Percentiles rank a stretch among this genome's conserved stretches.
These are phyloP conservation scores for Calonectria pseudoreteaudii DNA, from an alignment of 2,329 filamentous ascomycete species.

Conservation along the genomic window DNA sequence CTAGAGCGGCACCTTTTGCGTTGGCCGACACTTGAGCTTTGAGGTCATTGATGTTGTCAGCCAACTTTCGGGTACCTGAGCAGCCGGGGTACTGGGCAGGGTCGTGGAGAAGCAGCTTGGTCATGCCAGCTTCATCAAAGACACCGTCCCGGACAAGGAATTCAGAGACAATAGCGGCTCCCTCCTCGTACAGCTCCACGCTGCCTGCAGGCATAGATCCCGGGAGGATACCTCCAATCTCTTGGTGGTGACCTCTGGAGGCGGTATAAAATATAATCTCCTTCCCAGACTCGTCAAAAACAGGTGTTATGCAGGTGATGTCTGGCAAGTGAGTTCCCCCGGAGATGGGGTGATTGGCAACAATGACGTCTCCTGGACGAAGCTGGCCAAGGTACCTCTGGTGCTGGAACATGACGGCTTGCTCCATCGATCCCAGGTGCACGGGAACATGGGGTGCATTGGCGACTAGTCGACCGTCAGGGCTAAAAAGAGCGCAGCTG, in stretches of 20 bases:
- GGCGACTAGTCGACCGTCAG: slow-evolving; percentile 47
- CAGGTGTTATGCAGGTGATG: slow-evolving; percentile 71
- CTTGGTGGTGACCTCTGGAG: slow-evolving; percentile 49
- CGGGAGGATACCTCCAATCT: slow-evolving; percentile 81
- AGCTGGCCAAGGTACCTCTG: slow-evolving; percentile 34
- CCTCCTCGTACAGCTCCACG: slow-evolving; percentile 70
- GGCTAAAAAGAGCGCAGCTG: slow-evolving; percentile 83
- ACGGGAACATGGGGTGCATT: slow-evolving; percentile 37
- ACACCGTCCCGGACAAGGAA: slow-evolving; percentile 80
- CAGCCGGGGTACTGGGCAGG: slow-evolving; percentile 82
- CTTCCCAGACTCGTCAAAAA: slow-evolving; percentile 48
- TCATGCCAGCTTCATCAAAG: slow-evolving; percentile 83
- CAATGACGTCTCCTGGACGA: slow-evolving; percentile 36
- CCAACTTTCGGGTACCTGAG: slow-evolving; percentile 81
- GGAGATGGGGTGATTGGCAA: slow-evolving; percentile 42
- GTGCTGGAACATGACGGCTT: slow-evolving; percentile 36
- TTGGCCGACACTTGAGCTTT: slow-evolving; percentile 91
- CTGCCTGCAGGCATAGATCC: slow-evolving; percentile 85
- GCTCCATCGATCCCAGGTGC: slow-evolving; percentile 37
- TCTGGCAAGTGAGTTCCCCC: slow-evolving; percentile 55
- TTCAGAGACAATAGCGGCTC: slow-evolving; percentile 72
- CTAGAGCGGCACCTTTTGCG: slow-evolving; percentile 84
- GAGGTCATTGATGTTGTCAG: slow-evolving; percentile 87
- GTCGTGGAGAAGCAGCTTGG: slow-evolving; percentile 76
- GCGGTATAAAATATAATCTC: slow-evolving; percentile 45